Conservation (phyloP, 805 yeast genomes). For the Candida morakotiae region DNA sequence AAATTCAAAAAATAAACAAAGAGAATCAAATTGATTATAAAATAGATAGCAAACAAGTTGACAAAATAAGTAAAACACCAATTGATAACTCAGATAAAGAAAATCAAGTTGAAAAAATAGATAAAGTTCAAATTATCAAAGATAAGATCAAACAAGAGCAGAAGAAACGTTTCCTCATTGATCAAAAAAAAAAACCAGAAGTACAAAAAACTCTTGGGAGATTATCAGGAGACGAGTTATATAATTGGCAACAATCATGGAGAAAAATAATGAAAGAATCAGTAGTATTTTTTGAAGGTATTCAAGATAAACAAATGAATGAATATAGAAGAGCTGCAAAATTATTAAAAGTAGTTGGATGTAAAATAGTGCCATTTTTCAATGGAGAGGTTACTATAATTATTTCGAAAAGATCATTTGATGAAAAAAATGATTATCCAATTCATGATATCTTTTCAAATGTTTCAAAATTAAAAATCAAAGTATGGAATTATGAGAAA, state of each 20-base stretch:
- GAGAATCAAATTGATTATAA: too few relatives aligned
- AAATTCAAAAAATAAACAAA: background rate
- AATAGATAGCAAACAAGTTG: background rate
- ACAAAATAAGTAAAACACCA: background rate
- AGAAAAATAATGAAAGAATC: slow-evolving; percentile 54
- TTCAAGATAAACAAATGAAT: slow-evolving; percentile 31
- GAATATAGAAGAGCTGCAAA: slow-evolving; percentile 41
- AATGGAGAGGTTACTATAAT: slow-evolving; percentile 70
- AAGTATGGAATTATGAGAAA: slow-evolving; percentile 87
- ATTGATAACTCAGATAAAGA: background rate
- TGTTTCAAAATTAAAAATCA: slow-evolving; percentile 58
- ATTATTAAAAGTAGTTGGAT: slow-evolving; percentile 46
- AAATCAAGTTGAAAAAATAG: background rate
- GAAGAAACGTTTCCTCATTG: background rate
- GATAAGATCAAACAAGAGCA: background rate
- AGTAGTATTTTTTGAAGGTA: slow-evolving; percentile 58
- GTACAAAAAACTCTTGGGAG: slow-evolving; percentile 16
- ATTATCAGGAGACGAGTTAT: slow-evolving; percentile 43
- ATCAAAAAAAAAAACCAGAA: background rate
- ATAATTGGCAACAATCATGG: slow-evolving; percentile 67
- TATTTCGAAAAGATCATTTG: slow-evolving; percentile 57
- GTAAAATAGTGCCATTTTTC: slow-evolving; percentile 41
- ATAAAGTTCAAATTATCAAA: background rate
- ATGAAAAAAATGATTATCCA: slow-evolving; percentile 37
- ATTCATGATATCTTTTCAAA: slow-evolving; percentile 61